Conservation (phyloP, 2,329 filamentous ascomycete species). For the Simplicillium aogashimaense region DNA sequence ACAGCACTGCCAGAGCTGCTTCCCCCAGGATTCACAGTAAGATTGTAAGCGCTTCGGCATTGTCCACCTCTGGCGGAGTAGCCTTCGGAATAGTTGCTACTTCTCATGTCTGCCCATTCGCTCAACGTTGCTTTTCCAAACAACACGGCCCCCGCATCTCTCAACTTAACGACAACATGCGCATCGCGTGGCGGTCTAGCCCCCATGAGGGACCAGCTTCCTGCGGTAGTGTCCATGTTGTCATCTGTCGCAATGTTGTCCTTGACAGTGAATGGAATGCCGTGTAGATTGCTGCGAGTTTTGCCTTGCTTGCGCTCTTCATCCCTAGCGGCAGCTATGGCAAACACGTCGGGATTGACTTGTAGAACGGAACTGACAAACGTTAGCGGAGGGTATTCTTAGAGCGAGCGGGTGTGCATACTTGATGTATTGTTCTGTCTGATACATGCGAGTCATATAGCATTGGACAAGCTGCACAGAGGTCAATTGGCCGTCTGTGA, state of each 20-base stretch:
- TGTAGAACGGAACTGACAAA: conserved; percentile 45
- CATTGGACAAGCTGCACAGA: conserved; percentile 50
- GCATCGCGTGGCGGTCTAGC: conserved; percentile 60
- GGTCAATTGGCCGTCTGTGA: conserved; percentile 44
- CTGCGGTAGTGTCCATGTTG: conserved; percentile 64
- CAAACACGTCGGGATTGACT: conserved; percentile 55
- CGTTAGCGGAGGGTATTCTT: background rate
- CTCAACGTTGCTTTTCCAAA: conserved; percentile 62
- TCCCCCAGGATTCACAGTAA: conserved; percentile 58
- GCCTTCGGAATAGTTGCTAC: conserved; percentile 57
- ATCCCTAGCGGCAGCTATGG: conserved; percentile 52
- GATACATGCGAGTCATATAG: conserved; percentile 49
- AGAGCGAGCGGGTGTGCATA: conserved; percentile 18
- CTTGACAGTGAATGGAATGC: conserved; percentile 67
- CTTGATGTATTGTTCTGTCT: conserved; percentile 57
- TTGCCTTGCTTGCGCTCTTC: conserved; percentile 44
- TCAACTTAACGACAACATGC: conserved; percentile 48
- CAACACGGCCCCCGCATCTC: conserved; percentile 56
- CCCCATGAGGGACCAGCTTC: conserved; percentile 56
- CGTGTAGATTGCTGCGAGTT: conserved; percentile 58
- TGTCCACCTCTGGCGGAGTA: conserved; percentile 58
- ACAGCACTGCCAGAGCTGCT: conserved; percentile 57
- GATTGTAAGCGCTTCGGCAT: conserved; percentile 55
- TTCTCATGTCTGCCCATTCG: conserved; percentile 68
- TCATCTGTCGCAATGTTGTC: conserved; percentile 63